A percentile compares a stretch with the other conserved stretches of the same genome.
These are phyloP conservation scores for Olyra latifolia DNA, from an alignment of 176 grass and related monocot genomes.

Conservation along the genomic window DNA sequence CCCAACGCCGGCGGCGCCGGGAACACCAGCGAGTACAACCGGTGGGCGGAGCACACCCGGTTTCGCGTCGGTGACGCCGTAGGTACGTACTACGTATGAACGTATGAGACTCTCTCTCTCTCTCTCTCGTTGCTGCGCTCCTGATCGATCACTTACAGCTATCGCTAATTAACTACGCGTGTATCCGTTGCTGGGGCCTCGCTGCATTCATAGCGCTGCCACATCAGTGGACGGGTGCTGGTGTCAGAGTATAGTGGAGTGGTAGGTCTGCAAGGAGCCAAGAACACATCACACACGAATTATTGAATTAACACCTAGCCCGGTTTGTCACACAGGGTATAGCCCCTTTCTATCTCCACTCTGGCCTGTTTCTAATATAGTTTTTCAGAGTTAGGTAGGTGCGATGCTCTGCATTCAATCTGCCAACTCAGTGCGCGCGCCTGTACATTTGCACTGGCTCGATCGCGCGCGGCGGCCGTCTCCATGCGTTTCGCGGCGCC, in stretches of 20 bases:
- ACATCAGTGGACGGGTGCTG: not conserved
- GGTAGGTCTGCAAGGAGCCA: not conserved
- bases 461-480: no score
- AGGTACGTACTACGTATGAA: no score
- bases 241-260: not conserved
- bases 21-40: constrained; percentile 49
- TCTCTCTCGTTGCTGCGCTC: no score
- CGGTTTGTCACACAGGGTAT: not conserved
- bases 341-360: not conserved
- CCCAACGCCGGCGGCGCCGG: constrained; percentile 16
- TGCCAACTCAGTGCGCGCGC: no score
- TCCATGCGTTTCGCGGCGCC: no score
- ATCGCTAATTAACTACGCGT: not conserved
- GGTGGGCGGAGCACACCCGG: constrained; percentile 74
- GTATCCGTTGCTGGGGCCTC: not conserved
- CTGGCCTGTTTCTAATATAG: not conserved
- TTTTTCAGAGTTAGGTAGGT: not conserved
- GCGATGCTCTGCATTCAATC: constrained; percentile 3
- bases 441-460: not conserved
- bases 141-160: no score
- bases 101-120: no score
- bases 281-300: not conserved
- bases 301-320: not conserved
- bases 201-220: not conserved
- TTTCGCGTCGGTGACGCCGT: constrained; percentile 77